Base-by-base conservation (phyloP, 176 grass and related monocot genomes). In the Phragmites australis region DNA sequence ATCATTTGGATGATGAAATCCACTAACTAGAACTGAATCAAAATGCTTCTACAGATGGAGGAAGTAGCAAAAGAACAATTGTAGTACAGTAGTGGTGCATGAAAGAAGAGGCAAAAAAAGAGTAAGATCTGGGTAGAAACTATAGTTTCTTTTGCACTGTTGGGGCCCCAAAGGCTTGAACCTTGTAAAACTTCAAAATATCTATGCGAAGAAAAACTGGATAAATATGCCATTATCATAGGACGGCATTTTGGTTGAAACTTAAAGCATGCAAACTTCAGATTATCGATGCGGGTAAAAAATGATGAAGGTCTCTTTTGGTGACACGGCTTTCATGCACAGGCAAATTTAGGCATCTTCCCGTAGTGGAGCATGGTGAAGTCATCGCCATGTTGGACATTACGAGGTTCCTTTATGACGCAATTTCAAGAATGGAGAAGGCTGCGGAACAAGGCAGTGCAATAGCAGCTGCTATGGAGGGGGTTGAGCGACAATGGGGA, bases 281-380 rank as follows among this genome's bases (percentile, higher is more conserved):
- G 13, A 47, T 29, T 9, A 31, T 8, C 15, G 48, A 31, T 11
- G 26, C 6, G 27, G 1, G 19, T 15, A 7, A n/a, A 15, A 8
- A n/a, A n/a, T 2, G 2, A 62, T 14, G 8, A 47, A 39, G 4
- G 1, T 49, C 4, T 68, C 17, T 58, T 76, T 39, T 32, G 13
- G 15, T 64, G 29, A 56, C 29, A 59, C 69, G 31, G 11, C 49
- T 64, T 79, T 70, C n/a, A 27, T 82, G 75, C 40, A 66, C 85
- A 97, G 94, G 90, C 2, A 97, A 92, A 89, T 97, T 97, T 89
- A 87, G 83, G 78, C 94, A 94, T 56, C 94, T 97, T 85, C 94
- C 92, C 3, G 81, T 97, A 54, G 94, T 97, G 43, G 92, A 94
- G 62, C 75, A 83, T 68, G 92, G 85, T 82, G 88, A 92, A 83